Percentiles rank a stretch among this genome's conserved stretches.
phyloP scores from a whole-genome alignment of 2,329 filamentous ascomycete species.

The Talaromyces funiculosus region DNA sequence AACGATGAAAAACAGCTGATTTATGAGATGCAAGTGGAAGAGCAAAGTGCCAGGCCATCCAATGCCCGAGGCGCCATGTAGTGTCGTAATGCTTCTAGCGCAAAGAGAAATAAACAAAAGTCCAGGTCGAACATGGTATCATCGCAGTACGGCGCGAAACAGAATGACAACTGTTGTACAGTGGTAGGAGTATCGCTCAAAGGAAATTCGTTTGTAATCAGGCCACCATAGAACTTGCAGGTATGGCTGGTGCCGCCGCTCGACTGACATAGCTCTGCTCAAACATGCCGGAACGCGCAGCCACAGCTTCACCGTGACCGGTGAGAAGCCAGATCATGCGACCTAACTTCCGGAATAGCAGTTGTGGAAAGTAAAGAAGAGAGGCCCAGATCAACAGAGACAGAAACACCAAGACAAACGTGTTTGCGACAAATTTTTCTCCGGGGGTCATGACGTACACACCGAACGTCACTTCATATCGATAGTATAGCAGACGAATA shows the following conservation, averaged over 20 bases:
- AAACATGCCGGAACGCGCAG: slow-evolving; percentile 24
- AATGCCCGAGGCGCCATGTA: neutral
- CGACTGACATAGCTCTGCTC: slow-evolving; percentile 16
- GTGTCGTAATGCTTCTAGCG: neutral
- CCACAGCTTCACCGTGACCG: slow-evolving; percentile 28
- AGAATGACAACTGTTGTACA: neutral
- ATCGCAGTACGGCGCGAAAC: neutral
- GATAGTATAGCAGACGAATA: slow-evolving; percentile 40
- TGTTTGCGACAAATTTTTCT: slow-evolving; percentile 41
- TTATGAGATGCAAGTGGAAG: neutral
- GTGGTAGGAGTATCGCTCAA: neutral
- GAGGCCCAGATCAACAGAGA: slow-evolving; percentile 33
- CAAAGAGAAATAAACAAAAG: neutral
- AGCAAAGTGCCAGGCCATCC: neutral
- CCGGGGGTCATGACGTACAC: slow-evolving; percentile 40
- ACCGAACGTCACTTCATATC: slow-evolving; percentile 44
- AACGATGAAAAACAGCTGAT: neutral
- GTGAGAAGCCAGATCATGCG: slow-evolving; percentile 35
- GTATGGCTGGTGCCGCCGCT: neutral
- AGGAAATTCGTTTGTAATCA: neutral
- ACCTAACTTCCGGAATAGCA: slow-evolving; percentile 33
- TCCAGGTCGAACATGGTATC: neutral
- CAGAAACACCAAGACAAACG: slow-evolving; percentile 33
- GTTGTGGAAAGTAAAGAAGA: slow-evolving; percentile 32
- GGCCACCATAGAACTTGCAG: slow-evolving; percentile 8